These are phyloP conservation scores for Ascochyta lentis DNA, from an alignment of 2,329 filamentous ascomycete genomes.

Conservation along the genomic window DNA sequence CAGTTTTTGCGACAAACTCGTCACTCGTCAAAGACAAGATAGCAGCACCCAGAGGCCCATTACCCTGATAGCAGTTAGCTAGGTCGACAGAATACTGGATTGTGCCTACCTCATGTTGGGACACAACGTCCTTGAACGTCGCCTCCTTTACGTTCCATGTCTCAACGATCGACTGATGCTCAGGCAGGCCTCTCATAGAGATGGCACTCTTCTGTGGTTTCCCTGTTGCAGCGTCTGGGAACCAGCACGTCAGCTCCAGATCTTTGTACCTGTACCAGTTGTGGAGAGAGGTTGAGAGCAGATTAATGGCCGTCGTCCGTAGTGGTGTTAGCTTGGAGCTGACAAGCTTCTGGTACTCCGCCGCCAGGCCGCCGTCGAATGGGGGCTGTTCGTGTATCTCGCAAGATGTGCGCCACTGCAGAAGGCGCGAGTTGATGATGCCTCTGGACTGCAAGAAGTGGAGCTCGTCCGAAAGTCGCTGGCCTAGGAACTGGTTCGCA, in stretches of 20 bases:
- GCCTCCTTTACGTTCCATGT: slow-evolving; percentile 77
- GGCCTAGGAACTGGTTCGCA: slow-evolving; percentile 87
- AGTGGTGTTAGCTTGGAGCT: slow-evolving; percentile 75
- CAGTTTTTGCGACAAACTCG: slow-evolving; percentile 73
- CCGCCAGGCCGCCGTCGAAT: slow-evolving; percentile 79
- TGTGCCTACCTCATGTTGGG: slow-evolving; percentile 31
- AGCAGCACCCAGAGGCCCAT: slow-evolving; percentile 56
- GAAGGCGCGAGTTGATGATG: slow-evolving; percentile 77
- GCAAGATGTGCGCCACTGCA: slow-evolving; percentile 82
- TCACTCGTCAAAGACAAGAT: slow-evolving; percentile 69
- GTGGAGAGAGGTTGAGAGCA: slow-evolving; percentile 80
- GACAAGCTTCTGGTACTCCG: slow-evolving; percentile 81
- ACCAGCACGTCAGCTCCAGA: slow-evolving; percentile 84
- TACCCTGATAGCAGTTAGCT: slow-evolving; percentile 28
- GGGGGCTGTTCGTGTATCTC: slow-evolving; percentile 83
- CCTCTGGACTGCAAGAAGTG: slow-evolving; percentile 89
- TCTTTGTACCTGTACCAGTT: slow-evolving; percentile 83
- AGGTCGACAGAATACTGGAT: too few relatives aligned
- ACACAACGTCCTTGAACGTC: slow-evolving; percentile 55
- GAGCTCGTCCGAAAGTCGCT: slow-evolving; percentile 86
- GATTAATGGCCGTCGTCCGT: slow-evolving; percentile 76
- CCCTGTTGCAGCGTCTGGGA: slow-evolving; percentile 48
- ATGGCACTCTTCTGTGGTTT: slow-evolving; percentile 64
- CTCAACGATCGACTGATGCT: slow-evolving; percentile 60
- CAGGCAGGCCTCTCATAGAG: slow-evolving; percentile 61